phyloP scores from a whole-genome alignment of 2,329 filamentous ascomycete genomes.

The Diaporthe longicolla region DNA sequence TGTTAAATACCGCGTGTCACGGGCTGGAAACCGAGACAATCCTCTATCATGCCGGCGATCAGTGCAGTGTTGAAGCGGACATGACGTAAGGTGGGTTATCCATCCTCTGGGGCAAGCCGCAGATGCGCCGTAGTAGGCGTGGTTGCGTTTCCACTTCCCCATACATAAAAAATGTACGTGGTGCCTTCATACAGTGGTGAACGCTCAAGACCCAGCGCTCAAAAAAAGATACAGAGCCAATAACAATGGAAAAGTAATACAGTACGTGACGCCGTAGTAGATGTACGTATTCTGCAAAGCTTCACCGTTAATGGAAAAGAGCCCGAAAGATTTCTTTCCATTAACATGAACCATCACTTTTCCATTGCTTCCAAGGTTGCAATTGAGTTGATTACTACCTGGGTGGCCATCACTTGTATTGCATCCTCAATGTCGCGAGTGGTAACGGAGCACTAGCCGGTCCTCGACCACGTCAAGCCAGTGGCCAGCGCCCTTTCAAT shows the following conservation, averaged over 20 bases:
- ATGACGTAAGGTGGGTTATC: background rate
- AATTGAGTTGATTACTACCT: background rate
- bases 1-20: background rate
- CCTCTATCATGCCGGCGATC: background rate
- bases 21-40: background rate
- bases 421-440: background rate
- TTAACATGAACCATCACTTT: background rate
- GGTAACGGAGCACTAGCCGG: background rate
- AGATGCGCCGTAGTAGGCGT: too few species aligned
- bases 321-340: background rate
- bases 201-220: too few species aligned
- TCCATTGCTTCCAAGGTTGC: too few species aligned
- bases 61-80: background rate
- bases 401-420: too few species aligned
- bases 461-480: background rate
- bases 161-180: too few species aligned
- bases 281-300: background rate
- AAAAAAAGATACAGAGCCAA: too few species aligned
- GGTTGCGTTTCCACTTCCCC: too few species aligned
- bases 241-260: too few species aligned
- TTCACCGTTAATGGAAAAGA: background rate
- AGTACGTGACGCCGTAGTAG: too few species aligned
- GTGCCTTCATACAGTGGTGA: too few species aligned
- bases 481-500: background rate
- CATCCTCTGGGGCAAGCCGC: too few species aligned